Conservation (phyloP, 129 eudicot species). For the Ambrosia artemisiifolia region DNA sequence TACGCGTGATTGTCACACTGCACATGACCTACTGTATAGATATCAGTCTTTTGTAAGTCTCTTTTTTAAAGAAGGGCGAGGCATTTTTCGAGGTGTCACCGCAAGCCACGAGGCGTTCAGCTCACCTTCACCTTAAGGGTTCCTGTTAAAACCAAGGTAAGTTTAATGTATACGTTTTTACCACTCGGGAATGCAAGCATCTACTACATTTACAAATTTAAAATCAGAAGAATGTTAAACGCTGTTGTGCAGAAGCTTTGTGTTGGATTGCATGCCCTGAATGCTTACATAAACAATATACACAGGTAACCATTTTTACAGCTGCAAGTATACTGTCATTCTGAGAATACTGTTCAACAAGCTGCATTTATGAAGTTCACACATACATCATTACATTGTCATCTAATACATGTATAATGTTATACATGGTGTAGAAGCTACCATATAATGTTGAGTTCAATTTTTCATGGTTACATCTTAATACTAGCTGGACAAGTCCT, state of each 20-base stretch:
- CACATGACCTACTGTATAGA: slow-evolving; percentile 71
- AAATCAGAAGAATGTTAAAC: neutral
- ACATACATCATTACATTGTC: slow-evolving; percentile 22
- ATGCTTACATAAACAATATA: neutral
- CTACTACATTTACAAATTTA: neutral
- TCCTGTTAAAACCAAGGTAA: no score
- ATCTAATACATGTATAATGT: slow-evolving; percentile 24
- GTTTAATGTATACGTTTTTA: no score
- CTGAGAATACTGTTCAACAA: slow-evolving; percentile 22
- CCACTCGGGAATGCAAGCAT: no score
- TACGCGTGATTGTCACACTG: slow-evolving; percentile 43
- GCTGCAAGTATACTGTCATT: neutral
- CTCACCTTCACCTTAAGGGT: no score
- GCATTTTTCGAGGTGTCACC: no score
- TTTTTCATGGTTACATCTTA: slow-evolving; percentile 27
- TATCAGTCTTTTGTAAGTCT: no score
- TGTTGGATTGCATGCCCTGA: neutral
- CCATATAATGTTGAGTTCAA: slow-evolving; percentile 16
- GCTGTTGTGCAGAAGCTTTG: neutral
- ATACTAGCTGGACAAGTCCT: slow-evolving; percentile 21
- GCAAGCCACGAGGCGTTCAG: no score
- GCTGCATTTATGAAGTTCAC: slow-evolving; percentile 28
- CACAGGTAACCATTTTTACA: neutral
- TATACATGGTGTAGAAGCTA: slow-evolving; percentile 30
- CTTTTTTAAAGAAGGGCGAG: no score